Conservation (phyloP, 2,329 filamentous ascomycete genomes). For the Colletotrichum incanum region DNA sequence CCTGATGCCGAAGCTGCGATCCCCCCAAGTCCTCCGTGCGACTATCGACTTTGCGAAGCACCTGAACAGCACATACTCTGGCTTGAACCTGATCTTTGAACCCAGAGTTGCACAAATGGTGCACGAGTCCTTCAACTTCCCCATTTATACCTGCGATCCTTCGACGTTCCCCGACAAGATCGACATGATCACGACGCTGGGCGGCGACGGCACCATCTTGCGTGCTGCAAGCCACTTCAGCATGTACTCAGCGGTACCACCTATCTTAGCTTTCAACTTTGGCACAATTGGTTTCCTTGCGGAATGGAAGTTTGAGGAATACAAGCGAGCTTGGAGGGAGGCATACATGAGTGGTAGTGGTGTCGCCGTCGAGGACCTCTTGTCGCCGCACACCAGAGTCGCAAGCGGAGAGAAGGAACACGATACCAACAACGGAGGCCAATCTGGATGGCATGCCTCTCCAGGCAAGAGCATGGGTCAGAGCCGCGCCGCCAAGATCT, state of each 20-base stretch:
- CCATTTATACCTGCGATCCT: slow-evolving; percentile 74
- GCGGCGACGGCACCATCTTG: slow-evolving; percentile 92
- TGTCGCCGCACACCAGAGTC: slow-evolving; percentile 57
- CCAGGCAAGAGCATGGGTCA: slow-evolving; percentile 87
- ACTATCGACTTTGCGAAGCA: slow-evolving; percentile 76
- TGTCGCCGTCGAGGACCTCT: slow-evolving; percentile 63
- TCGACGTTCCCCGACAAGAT: slow-evolving; percentile 81
- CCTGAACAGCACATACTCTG: slow-evolving; percentile 84
- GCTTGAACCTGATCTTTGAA: slow-evolving; percentile 88
- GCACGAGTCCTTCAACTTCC: slow-evolving; percentile 79
- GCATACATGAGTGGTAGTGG: slow-evolving; percentile 85
- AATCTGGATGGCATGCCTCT: slow-evolving; percentile 77
- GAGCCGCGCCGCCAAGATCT: slow-evolving; percentile 81
- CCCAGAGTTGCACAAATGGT: slow-evolving; percentile 80
- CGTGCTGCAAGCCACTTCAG: slow-evolving; percentile 85
- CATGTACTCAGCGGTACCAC: slow-evolving; percentile 84
- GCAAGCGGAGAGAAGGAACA: slow-evolving; percentile 49
- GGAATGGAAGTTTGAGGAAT: slow-evolving; percentile 95
- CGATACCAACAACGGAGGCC: slow-evolving; percentile 41
- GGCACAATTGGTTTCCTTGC: slow-evolving; percentile 94
- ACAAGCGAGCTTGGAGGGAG: slow-evolving; percentile 92
- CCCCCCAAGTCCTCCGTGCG: slow-evolving; percentile 67
- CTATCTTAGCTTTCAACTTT: slow-evolving; percentile 96
- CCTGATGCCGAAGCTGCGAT: slow-evolving; percentile 72
- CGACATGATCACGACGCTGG: slow-evolving; percentile 90